Evolutionary conservation across 306 rosid genomes (phyloP).

Genomic region (Medicago arabica): DNA sequence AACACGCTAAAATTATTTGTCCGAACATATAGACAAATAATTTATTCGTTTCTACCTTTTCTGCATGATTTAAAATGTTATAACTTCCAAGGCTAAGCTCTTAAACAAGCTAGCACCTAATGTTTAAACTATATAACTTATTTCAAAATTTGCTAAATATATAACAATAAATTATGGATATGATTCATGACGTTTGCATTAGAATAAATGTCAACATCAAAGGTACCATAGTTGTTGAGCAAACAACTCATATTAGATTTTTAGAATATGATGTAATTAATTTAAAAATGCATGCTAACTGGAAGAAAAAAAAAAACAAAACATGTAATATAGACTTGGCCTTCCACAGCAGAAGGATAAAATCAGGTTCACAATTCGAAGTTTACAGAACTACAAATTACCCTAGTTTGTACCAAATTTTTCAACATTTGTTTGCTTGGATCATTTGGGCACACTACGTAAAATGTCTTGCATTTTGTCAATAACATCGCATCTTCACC

Average conservation of each 20-base stretch:
- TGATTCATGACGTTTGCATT: not conserved
- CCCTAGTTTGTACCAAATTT: not conserved
- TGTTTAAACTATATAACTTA: too few relatives aligned
- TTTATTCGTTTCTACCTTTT: too few relatives aligned
- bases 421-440: conserved; percentile 9
- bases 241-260: not conserved
- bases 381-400: too few relatives aligned
- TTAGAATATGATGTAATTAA: not conserved
- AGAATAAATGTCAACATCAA: not conserved
- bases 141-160: too few relatives aligned
- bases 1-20: conserved; percentile 2
- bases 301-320: not conserved
- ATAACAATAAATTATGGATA: not conserved
- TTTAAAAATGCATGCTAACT: not conserved
- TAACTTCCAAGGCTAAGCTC: too few relatives aligned
- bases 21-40: too few relatives aligned
- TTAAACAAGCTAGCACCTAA: too few relatives aligned
- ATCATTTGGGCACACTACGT: not conserved
- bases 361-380: not conserved
- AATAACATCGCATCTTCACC: too few relatives aligned
- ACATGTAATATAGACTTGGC: not conserved
- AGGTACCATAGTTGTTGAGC: not conserved
- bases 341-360: not conserved
- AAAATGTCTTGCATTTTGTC: not conserved
- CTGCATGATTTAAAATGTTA: too few relatives aligned